These are phyloP conservation scores for Wickerhamomyces kurtzmanii DNA, from an alignment of 805 yeast species.

Conservation along the genomic window DNA sequence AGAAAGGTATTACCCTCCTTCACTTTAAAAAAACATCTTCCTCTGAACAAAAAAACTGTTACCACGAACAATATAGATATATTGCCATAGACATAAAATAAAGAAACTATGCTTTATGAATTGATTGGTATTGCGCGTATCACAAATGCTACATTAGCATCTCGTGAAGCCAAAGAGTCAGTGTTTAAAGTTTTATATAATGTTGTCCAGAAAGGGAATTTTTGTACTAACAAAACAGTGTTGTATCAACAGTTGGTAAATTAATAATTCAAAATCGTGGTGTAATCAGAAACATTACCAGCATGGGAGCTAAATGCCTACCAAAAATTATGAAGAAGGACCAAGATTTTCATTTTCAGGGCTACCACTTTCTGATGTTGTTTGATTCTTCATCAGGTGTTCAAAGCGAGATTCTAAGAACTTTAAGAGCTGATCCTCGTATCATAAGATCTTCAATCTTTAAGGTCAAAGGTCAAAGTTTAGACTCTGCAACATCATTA, in stretches of 20 bases:
- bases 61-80: no score
- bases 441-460: conserved; percentile 71
- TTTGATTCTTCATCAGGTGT: conserved; percentile 84
- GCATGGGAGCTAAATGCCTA: conserved; percentile 67
- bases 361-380: conserved; percentile 76
- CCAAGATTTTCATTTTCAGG: conserved; percentile 85
- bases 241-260: conserved; percentile 66
- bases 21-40: no score
- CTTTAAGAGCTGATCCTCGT: conserved; percentile 83
- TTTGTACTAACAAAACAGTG: conserved; percentile 9
- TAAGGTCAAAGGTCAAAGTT: conserved; percentile 42
- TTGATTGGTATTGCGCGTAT: conserved; percentile 84
- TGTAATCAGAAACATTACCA: conserved; percentile 74
- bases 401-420: conserved; percentile 74
- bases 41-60: no score
- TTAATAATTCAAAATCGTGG: conserved; percentile 85
- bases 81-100: no score
- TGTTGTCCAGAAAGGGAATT: background rate
- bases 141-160: conserved; percentile 40
- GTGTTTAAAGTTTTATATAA: conserved; percentile 6
- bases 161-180: conserved; percentile 53
- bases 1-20: no score
- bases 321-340: conserved; percentile 79
- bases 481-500: conserved; percentile 50
- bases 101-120: conserved; percentile 68